These are phyloP conservation scores for Pythium utonaiense DNA, from an alignment of 352 stramenopile genomes.

Conservation along the genomic window DNA sequence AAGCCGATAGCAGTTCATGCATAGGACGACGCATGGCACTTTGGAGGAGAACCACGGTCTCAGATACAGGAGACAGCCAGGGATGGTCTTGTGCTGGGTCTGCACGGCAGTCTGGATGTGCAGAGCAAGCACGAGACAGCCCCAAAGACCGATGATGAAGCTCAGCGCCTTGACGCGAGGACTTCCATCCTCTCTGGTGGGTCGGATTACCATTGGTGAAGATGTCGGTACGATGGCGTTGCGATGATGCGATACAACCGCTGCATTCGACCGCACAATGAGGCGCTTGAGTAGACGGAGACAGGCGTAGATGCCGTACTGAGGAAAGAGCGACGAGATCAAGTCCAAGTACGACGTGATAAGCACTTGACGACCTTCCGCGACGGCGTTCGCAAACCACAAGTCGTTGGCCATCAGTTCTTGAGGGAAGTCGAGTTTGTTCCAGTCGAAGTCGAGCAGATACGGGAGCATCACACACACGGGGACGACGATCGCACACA, in stretches of 20 bases:
- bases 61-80: slow-evolving; percentile 3
- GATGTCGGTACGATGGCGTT: neutral
- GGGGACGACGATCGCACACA: slow-evolving; percentile 5
- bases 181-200: neutral
- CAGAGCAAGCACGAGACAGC: neutral
- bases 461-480: slow-evolving; percentile 5
- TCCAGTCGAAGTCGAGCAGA: neutral
- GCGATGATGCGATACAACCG: neutral
- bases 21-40: slow-evolving; percentile 3
- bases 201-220: neutral
- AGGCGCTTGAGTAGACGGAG: slow-evolving; percentile 3
- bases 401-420: slow-evolving; percentile 7
- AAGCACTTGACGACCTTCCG: slow-evolving; percentile 5
- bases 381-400: slow-evolving; percentile 9
- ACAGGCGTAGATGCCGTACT: slow-evolving; percentile 8
- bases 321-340: slow-evolving; percentile 9
- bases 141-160: neutral
- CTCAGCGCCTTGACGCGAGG: neutral
- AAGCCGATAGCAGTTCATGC: slow-evolving; percentile 18
- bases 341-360: slow-evolving; percentile 12
- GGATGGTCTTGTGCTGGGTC: neutral
- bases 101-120: neutral
- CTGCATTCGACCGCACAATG: neutral
- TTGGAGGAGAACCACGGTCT: slow-evolving; percentile 9
- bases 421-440: neutral